phyloP scores from a whole-genome alignment of 2,329 filamentous ascomycete genomes.

The Neurospora sp. region DNA sequence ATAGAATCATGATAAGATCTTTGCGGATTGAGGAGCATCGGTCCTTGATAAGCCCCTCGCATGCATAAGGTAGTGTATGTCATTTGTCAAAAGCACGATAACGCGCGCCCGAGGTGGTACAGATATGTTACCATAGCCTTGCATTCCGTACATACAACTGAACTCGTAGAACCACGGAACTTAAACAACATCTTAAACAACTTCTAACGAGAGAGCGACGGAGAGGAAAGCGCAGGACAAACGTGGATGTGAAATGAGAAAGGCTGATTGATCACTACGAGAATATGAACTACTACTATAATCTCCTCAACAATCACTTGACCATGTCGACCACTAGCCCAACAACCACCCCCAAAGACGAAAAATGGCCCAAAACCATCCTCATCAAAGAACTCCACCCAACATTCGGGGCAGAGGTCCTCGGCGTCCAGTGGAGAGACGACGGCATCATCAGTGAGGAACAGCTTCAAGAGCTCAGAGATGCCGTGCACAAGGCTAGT shows the following conservation, averaged over 20 bases:
- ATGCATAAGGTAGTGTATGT: not conserved
- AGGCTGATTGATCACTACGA: not conserved
- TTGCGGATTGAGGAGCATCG: not conserved
- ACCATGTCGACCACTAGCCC: not conserved
- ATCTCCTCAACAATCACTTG: not conserved
- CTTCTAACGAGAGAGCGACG: not conserved
- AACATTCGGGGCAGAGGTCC: slow-evolving; percentile 21
- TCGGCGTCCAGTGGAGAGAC: slow-evolving; percentile 21
- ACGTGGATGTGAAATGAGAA: not conserved
- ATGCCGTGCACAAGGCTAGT: slow-evolving; percentile 24
- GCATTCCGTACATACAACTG: not conserved
- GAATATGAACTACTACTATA: not conserved
- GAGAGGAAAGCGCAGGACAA: too few species aligned
- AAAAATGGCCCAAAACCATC: slow-evolving; percentile 15
- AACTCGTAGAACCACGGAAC: too few species aligned
- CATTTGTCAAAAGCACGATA: not conserved
- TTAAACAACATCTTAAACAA: not conserved
- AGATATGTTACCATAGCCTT: not conserved
- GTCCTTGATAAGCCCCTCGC: not conserved
- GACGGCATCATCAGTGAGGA: slow-evolving; percentile 21
- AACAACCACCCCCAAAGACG: slow-evolving; percentile 6
- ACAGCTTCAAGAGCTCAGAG: slow-evolving; percentile 22
- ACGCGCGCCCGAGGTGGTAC: not conserved
- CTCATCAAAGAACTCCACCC: slow-evolving; percentile 16
- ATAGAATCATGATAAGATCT: not conserved